Evolutionary conservation across 163 green algal genomes (phyloP).

Genomic region (Coccomyxa subellipsoidea): DNA sequence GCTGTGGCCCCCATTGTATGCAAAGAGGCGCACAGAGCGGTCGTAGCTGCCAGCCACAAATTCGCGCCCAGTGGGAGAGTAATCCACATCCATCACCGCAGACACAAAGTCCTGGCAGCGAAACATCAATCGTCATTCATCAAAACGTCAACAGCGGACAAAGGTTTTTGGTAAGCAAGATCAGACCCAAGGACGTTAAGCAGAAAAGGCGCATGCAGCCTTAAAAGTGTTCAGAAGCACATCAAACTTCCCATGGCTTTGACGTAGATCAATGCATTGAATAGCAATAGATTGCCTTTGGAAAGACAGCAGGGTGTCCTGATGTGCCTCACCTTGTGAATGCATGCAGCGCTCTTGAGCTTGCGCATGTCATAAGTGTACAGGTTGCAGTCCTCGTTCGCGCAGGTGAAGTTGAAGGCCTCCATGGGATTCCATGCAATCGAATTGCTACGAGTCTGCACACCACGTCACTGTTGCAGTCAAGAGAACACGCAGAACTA

Average conservation of each 20-base stretch:
- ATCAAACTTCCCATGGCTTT: too few species aligned
- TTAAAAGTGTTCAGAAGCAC: too few species aligned
- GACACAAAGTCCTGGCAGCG: conserved; percentile 84
- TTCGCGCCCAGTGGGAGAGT: conserved; percentile 91
- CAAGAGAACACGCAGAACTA: too few species aligned
- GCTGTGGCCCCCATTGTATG: conserved; percentile 71
- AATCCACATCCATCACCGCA: conserved; percentile 98
- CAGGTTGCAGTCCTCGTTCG: conserved; percentile 93
- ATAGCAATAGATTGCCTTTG: too few species aligned
- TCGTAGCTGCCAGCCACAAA: conserved; percentile 95
- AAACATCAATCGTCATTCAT: not conserved
- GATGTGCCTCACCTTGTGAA: conserved; percentile 89
- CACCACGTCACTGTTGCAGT: too few species aligned
- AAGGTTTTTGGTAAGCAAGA: too few species aligned
- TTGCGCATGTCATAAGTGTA: conserved; percentile 99
- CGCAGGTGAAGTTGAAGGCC: conserved; percentile 77
- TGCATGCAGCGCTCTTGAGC: conserved; percentile 71
- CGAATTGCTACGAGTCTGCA: conserved; percentile 84
- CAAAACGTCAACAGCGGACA: too few species aligned
- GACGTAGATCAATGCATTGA: too few species aligned
- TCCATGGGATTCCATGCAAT: conserved; percentile 97
- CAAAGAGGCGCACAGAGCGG: conserved; percentile 86
- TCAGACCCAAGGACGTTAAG: too few species aligned
- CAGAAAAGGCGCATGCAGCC: too few species aligned
- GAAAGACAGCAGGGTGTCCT: too few species aligned